A percentile compares a stretch with the other conserved stretches of the same genome.
Evolutionary conservation across 257 asterid species (phyloP).

Genomic region (Solanum rostratum): DNA sequence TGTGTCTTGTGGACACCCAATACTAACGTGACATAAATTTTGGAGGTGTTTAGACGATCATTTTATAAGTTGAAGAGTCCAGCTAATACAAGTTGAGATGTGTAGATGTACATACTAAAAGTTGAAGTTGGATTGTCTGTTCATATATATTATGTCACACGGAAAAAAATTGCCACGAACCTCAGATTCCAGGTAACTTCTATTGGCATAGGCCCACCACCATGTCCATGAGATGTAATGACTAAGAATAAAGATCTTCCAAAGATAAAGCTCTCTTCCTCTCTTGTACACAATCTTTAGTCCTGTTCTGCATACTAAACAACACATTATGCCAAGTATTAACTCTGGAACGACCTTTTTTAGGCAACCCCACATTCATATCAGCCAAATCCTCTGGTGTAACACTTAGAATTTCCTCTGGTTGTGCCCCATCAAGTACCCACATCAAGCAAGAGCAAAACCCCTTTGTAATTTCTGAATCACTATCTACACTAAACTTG

Average conservation of each 20-base stretch:
- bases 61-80: neutral
- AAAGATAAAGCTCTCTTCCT: neutral
- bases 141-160: neutral
- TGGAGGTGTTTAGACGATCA: neutral
- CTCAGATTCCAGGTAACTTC: conserved; percentile 26
- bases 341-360: conserved; percentile 53
- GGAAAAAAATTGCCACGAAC: neutral
- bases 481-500: conserved; percentile 53
- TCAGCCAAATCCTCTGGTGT: conserved; percentile 49
- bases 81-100: neutral
- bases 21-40: neutral
- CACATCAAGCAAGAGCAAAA: conserved; percentile 68
- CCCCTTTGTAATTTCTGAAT: conserved; percentile 77
- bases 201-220: neutral
- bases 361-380: conserved; percentile 58
- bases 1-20: neutral
- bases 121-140: neutral
- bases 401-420: conserved; percentile 51
- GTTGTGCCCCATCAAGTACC: conserved; percentile 56
- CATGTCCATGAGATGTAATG: neutral
- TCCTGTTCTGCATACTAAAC: conserved; percentile 59
- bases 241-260: conserved; percentile 11
- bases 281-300: conserved; percentile 33
- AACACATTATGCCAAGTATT: conserved; percentile 81
- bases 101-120: neutral